Evolutionary conservation across 2,329 filamentous ascomycete genomes (phyloP).

Genomic region (Metarhizium rileyi): DNA sequence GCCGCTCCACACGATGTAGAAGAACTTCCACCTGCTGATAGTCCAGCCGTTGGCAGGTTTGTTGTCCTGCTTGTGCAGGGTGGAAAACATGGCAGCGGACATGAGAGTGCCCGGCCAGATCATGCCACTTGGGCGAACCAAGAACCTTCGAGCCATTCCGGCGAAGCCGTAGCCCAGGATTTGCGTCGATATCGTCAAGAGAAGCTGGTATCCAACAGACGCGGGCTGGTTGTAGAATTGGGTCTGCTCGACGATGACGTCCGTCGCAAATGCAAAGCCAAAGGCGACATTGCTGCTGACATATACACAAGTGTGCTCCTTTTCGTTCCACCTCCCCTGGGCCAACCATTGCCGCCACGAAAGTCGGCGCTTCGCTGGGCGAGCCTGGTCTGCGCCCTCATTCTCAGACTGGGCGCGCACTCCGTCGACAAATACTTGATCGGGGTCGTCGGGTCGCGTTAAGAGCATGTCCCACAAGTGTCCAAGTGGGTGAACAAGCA

Average conservation of each 20-base stretch:
- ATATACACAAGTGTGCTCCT: conserved; percentile 82
- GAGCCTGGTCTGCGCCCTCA: conserved; percentile 11
- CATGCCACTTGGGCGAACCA: conserved; percentile 80
- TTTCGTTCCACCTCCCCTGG: conserved; percentile 78
- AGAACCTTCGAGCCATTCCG: conserved; percentile 67
- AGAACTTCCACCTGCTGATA: conserved; percentile 76
- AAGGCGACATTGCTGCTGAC: conserved; percentile 86
- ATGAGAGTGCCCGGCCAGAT: conserved; percentile 86
- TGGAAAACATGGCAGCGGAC: conserved; percentile 83
- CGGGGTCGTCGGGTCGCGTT: conserved; percentile 49
- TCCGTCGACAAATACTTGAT: conserved; percentile 42
- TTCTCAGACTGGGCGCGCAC: conserved; percentile 18
- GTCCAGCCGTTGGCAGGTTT: conserved; percentile 73
- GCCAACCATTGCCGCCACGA: conserved; percentile 62
- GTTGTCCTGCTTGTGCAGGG: conserved; percentile 76
- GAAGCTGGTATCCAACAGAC: conserved; percentile 65
- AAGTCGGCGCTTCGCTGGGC: conserved; percentile 19
- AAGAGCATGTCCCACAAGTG: conserved; percentile 67
- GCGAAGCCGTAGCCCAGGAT: conserved; percentile 82
- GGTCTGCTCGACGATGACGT: conserved; percentile 84
- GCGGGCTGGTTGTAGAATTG: conserved; percentile 81
- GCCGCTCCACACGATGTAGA: conserved; percentile 60
- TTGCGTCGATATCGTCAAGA: conserved; percentile 78
- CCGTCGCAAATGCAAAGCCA: conserved; percentile 80
- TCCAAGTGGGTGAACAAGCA: conserved; percentile 77